phyloP scores from a whole-genome alignment of 2,329 filamentous ascomycete genomes.

The Fusarium concolor region DNA sequence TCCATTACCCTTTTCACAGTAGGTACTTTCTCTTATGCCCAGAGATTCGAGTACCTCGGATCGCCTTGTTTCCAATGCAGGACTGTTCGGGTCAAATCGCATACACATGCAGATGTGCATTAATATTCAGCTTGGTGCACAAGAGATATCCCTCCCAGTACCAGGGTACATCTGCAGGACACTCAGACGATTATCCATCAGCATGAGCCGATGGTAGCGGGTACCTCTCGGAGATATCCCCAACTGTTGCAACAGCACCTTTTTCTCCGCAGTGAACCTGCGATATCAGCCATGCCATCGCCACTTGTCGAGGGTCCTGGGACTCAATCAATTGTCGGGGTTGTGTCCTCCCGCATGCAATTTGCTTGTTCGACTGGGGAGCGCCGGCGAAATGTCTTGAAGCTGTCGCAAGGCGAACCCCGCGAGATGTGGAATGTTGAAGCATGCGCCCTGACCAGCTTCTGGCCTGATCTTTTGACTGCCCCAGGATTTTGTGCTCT shows the following conservation, averaged over 20 bases:
- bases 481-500: conserved; percentile 23
- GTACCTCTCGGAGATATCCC: conserved; percentile 30
- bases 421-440: conserved; percentile 31
- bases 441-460: conserved; percentile 40
- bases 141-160: conserved; percentile 4
- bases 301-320: conserved; percentile 1
- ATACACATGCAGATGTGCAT: conserved; percentile 10
- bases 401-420: conserved; percentile 25
- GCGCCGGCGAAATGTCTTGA: conserved; percentile 20
- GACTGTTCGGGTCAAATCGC: conserved; percentile 19
- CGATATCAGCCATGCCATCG: not conserved
- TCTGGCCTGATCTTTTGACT: conserved; percentile 45
- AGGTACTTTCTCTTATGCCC: not conserved
- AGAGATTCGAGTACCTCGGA: not conserved
- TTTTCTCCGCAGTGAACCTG: conserved; percentile 1
- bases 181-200: conserved; percentile 44
- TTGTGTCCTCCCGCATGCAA: not conserved
- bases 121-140: conserved; percentile 9
- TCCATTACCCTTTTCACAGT: not conserved
- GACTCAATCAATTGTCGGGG: not conserved
- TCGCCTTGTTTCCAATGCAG: not conserved
- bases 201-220: conserved; percentile 43
- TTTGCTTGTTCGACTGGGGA: not conserved
- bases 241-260: not conserved
- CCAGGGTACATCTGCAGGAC: conserved; percentile 33